phyloP scores from a whole-genome alignment of 345 rosid species.

The Aegle marmelos region DNA sequence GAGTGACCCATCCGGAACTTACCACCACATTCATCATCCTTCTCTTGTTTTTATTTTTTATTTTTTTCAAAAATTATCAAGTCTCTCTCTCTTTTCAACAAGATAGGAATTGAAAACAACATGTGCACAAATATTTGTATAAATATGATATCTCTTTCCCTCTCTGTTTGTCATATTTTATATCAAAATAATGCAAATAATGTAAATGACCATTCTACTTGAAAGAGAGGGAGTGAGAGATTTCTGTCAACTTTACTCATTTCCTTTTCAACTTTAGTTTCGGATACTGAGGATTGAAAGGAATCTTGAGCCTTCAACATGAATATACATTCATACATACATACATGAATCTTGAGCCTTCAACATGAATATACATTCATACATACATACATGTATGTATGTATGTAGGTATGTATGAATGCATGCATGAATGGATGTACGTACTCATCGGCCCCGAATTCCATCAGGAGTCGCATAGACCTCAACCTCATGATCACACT shows the following conservation, averaged over 20 bases:
- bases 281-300: constrained; percentile 3
- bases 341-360: too few relatives aligned
- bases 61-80: background rate
- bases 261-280: background rate
- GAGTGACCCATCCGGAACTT: constrained; percentile 18
- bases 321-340: background rate
- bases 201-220: background rate
- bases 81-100: background rate
- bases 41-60: background rate
- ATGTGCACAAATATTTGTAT: background rate
- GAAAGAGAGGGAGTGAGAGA: background rate
- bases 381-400: too few relatives aligned
- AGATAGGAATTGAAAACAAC: background rate
- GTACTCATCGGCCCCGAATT: too few relatives aligned
- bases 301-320: background rate
- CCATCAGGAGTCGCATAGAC: background rate
- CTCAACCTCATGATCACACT: background rate
- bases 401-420: too few relatives aligned
- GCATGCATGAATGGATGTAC: too few relatives aligned
- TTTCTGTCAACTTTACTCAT: constrained; percentile 1
- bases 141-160: background rate
- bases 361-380: too few relatives aligned
- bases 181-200: background rate
- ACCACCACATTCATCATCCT: background rate
- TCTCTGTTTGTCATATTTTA: background rate